Evolutionary conservation across 768 basidiomycete species (phyloP), one percentile per base, ranked within the genome.

Genomic region (Porphyrellus cyaneotinctus): DNA sequence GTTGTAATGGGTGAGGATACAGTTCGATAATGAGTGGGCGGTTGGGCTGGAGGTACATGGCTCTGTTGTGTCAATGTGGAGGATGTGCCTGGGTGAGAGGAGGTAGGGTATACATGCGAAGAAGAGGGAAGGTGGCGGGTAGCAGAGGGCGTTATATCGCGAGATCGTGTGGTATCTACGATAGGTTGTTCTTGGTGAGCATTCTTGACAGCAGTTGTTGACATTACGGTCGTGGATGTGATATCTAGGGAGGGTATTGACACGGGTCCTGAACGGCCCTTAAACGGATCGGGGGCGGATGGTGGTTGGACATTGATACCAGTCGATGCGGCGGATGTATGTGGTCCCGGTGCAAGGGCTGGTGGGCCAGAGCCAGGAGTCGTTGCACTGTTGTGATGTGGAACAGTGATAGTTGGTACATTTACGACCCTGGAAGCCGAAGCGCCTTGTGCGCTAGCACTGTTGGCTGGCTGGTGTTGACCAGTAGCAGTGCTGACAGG

Each of bases 1-100:
- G 66, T 38, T 38, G 62, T 42, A 13, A 51, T 54, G 33, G 73
- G 76, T 41, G 74, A 49, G 23, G 75, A 75, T 60, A 60, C 65
- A 54, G 69, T 62, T 54, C 72, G 74, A 26, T 72, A 56, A 51
- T 76, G 76, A 41, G 42, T 37, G 37, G 55, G 47, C 10, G 56
- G 50, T 52, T 67, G 70, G 13, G 39, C 43, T 53, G 64, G 50
- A 33, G 51, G 39, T 56, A 60, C 58, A 50, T 64, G 54, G 45
- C 49, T 53, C n/a, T 59, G 65, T 51, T 58, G 60, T 47, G 49
- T 60, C 39, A 30, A 52, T 51, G 62, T 31, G 37, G 60, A 54
- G 31, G 63, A 55, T 31, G 49, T 35, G n/a, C 44, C 51, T 20
- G 63, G 54, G 12, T 65, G 70, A 53, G 62, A 15, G 8, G 59